Conservation (phyloP, 805 yeast species). For the Candida multigemmis region DNA sequence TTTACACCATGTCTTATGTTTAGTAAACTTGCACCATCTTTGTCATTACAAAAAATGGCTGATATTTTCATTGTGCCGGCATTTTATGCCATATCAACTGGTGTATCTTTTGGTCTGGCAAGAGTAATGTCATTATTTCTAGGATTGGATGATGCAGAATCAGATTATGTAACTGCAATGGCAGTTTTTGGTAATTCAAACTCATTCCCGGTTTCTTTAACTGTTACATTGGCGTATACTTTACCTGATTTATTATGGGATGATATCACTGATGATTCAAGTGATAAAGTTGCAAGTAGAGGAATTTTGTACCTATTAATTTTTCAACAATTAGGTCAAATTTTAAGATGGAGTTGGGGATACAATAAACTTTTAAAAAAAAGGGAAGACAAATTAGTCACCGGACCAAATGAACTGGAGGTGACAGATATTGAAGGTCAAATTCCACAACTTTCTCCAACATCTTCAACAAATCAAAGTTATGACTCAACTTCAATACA, state of each 20-base stretch:
- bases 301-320: constrained; percentile 68
- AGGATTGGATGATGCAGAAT: constrained; percentile 59
- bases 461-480: not conserved
- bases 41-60: constrained; percentile 66
- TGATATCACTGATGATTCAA: constrained; percentile 53
- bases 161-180: constrained; percentile 93
- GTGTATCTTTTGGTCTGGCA: constrained; percentile 62
- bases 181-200: constrained; percentile 95
- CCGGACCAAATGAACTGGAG: too few species aligned
- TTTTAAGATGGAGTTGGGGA: constrained; percentile 84
- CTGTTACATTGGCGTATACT: constrained; percentile 69
- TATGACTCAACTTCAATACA: not conserved
- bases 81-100: constrained; percentile 75
- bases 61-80: constrained; percentile 83
- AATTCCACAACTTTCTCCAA: too few species aligned
- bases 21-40: constrained; percentile 58
- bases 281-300: constrained; percentile 67
- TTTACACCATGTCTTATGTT: constrained; percentile 95
- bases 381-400: constrained; percentile 30
- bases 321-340: constrained; percentile 78
- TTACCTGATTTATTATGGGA: constrained; percentile 73
- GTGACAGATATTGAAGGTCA: too few species aligned
- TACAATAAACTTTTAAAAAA: constrained; percentile 59
- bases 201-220: constrained; percentile 86
- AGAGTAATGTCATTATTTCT: constrained; percentile 42